A percentile compares a stretch with the other conserved stretches of the same genome.
Evolutionary conservation across 768 basidiomycete species (phyloP).

Genomic region (Tylopilus plumbeoviolaceoides): DNA sequence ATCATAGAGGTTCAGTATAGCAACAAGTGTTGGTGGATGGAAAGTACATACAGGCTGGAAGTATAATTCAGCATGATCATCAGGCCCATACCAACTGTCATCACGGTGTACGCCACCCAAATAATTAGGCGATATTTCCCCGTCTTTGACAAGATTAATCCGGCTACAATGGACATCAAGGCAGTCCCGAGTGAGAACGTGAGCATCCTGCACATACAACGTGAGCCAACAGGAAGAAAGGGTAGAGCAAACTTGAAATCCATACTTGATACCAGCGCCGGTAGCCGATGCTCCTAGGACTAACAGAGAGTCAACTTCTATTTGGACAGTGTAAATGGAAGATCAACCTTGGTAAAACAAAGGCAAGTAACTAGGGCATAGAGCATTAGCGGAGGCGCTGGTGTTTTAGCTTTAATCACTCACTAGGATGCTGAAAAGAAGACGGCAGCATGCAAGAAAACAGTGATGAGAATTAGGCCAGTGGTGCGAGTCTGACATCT

Average conservation of each 20-base stretch:
- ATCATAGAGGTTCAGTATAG: conserved; percentile 3
- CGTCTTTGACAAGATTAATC: conserved; percentile 52
- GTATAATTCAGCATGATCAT: conserved; percentile 65
- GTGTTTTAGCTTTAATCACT: background rate
- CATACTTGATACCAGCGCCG: conserved; percentile 60
- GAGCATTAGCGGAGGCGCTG: background rate
- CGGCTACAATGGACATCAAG: conserved; percentile 50
- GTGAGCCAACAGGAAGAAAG: background rate
- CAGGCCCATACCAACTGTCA: conserved; percentile 65
- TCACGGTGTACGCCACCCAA: conserved; percentile 55
- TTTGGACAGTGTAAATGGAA: background rate
- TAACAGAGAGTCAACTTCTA: conserved; percentile 9
- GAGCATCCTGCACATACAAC: conserved; percentile 50
- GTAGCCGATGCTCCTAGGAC: conserved; percentile 74
- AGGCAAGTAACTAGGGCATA: conserved; percentile 50
- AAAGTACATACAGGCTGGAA: conserved; percentile 35
- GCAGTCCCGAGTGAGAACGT: conserved; percentile 65
- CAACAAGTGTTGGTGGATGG: background rate
- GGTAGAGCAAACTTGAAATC: background rate
- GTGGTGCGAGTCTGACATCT: conserved; percentile 63
- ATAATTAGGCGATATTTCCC: conserved; percentile 59
- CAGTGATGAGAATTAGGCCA: conserved; percentile 49
- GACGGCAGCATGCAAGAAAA: conserved; percentile 59
- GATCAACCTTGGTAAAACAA: conserved; percentile 60
- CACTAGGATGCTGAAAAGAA: conserved; percentile 49